Percentiles rank a stretch among this genome's conserved stretches.
These are phyloP conservation scores for Zygotorulaspora danielsina DNA, from an alignment of 805 yeast genomes.

Conservation along the genomic window DNA sequence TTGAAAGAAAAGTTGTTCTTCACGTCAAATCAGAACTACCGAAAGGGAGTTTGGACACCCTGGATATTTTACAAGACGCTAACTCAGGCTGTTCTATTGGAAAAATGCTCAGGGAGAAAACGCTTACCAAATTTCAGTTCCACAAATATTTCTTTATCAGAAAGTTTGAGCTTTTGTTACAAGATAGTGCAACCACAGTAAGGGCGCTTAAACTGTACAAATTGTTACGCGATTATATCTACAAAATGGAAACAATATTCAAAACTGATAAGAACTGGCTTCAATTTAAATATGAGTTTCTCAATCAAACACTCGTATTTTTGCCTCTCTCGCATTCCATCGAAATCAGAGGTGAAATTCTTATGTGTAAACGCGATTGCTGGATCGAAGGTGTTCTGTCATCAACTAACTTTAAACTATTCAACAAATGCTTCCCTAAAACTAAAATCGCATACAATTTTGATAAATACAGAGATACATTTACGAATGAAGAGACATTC, in stretches of 20 bases:
- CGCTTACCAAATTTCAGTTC: constrained; percentile 20
- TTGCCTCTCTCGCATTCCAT: constrained; percentile 8
- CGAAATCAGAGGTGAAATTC: constrained; percentile 41
- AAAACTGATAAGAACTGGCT: constrained; percentile 13
- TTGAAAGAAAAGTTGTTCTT: constrained; percentile 9
- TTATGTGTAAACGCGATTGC: constrained; percentile 39
- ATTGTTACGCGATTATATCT: constrained; percentile 17
- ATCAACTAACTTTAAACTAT: constrained; percentile 15
- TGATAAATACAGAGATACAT: constrained; percentile 16
- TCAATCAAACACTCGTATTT: constrained; percentile 16
- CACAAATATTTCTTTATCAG: constrained; percentile 24
- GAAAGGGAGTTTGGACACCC: constrained; percentile 24
- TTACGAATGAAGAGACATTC: constrained; percentile 19
- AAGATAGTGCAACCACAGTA: constrained; percentile 11
- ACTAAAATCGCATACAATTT: constrained; percentile 11
- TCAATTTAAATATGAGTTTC: constrained; percentile 23
- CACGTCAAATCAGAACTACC: constrained; percentile 10
- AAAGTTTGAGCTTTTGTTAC: constrained; percentile 20
- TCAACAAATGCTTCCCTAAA: constrained; percentile 13
- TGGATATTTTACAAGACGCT: constrained; percentile 9
- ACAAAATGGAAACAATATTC: constrained; percentile 14
- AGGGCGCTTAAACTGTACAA: constrained; percentile 14
- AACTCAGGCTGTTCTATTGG: constrained; percentile 10
- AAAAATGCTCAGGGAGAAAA: constrained; percentile 15
- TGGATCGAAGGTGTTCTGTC: constrained; percentile 30